phyloP scores from a whole-genome alignment of 495 filamentous ascomycete genomes.

The Amorphotheca resinae region DNA sequence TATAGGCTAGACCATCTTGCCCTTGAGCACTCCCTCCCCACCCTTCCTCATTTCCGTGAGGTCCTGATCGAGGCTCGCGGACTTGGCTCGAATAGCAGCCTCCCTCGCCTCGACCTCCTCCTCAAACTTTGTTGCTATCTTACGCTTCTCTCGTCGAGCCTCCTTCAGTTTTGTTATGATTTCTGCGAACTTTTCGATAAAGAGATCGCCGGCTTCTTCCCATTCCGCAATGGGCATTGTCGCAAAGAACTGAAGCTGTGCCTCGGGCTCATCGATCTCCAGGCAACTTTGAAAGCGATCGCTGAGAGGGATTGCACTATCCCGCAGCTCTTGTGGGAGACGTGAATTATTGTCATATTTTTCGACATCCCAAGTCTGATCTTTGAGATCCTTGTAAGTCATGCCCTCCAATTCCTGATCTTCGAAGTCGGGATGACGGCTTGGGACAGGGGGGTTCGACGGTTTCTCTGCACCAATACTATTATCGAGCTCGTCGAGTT shows the following conservation, averaged over 20 bases:
- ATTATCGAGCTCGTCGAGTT: background rate
- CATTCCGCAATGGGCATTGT: conserved; percentile 57
- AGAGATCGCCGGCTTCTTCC: conserved; percentile 73
- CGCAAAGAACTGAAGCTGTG: conserved; percentile 48
- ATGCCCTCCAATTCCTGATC: conserved; percentile 37
- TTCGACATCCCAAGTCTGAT: conserved; percentile 32
- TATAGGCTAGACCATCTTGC: conserved; percentile 1
- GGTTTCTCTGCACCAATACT: background rate
- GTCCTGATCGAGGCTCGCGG: conserved; percentile 39
- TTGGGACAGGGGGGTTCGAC: too few relatives aligned
- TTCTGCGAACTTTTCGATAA: conserved; percentile 54
- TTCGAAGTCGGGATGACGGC: conserved; percentile 33
- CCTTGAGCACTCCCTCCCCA: conserved; percentile 25
- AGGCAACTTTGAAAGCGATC: background rate
- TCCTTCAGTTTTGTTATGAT: conserved; percentile 52
- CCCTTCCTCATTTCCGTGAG: conserved; percentile 42
- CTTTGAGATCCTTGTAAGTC: conserved; percentile 39
- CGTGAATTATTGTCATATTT: background rate
- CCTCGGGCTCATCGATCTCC: background rate
- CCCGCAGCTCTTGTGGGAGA: background rate
- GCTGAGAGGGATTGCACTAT: background rate
- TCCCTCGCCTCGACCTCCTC: conserved; percentile 43
- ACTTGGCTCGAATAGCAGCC: conserved; percentile 39
- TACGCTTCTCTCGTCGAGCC: conserved; percentile 51
- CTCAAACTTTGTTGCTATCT: conserved; percentile 54